phyloP scores from a whole-genome alignment of 78 protist genomes.

The Dictyostelium intermedium region DNA sequence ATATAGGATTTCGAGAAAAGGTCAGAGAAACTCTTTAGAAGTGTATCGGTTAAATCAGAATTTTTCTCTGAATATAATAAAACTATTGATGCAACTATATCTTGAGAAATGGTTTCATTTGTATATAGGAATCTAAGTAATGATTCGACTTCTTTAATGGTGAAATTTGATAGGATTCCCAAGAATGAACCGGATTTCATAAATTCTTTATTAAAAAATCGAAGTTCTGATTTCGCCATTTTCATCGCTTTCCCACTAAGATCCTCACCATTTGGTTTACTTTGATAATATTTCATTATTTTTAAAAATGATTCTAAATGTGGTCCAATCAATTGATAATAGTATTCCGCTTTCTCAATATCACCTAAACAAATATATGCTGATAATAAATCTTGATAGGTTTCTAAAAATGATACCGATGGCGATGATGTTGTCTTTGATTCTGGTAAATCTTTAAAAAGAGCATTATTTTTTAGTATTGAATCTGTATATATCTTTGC shows the following conservation, averaged over 20 bases:
- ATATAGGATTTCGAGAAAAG: background rate
- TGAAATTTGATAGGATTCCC: background rate
- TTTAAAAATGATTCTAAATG: background rate
- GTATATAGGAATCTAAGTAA: background rate
- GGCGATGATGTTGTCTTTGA: background rate
- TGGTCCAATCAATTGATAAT: background rate
- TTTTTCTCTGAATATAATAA: background rate
- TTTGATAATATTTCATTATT: background rate
- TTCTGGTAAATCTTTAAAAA: background rate
- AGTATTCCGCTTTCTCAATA: background rate
- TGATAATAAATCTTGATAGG: background rate
- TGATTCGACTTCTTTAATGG: background rate
- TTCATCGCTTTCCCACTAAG: background rate
- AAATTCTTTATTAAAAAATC: background rate
- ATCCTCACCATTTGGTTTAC: background rate
- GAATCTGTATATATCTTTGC: background rate
- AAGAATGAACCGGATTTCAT: background rate
- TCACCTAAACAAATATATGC: conserved; percentile 13
- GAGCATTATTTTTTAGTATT: background rate
- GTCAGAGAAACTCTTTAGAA: background rate
- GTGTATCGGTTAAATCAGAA: background rate
- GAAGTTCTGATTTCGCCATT: background rate
- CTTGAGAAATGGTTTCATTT: too few species aligned
- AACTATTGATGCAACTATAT: background rate
- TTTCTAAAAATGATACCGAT: background rate